Conservation (phyloP, 148 eudicot genomes). For the Pharnaceum exiguum region DNA sequence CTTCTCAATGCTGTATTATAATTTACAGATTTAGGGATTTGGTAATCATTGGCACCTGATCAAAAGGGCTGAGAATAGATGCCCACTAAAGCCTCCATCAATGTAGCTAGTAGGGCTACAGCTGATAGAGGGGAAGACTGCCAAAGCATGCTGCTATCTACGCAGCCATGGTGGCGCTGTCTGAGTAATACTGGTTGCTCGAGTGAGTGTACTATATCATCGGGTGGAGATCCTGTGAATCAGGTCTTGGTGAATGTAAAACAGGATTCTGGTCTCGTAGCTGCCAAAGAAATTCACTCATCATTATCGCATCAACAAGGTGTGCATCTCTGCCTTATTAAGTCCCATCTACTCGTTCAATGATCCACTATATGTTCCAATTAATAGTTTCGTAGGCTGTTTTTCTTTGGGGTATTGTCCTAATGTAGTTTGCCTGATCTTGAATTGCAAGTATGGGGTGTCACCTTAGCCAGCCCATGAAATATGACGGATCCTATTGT, state of each 20-base stretch:
- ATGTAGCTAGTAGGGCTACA: conserved; percentile 21
- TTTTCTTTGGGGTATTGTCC: too few relatives aligned
- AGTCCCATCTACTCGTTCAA: neutral
- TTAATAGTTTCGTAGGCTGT: neutral
- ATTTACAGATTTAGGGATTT: conserved; percentile 10
- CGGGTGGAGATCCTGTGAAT: conserved; percentile 20
- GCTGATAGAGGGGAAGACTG: conserved; percentile 22
- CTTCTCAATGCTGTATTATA: neutral
- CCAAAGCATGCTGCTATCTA: conserved; percentile 24
- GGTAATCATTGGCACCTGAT: neutral
- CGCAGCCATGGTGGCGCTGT: conserved; percentile 66
- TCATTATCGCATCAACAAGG: conserved; percentile 29
- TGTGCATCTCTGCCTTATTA: conserved; percentile 18
- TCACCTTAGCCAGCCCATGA: too few relatives aligned
- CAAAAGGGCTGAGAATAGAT: conserved; percentile 17
- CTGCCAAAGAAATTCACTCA: conserved; percentile 23
- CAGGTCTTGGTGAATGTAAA: conserved; percentile 22
- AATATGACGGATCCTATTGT: too few relatives aligned
- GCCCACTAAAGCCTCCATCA: conserved; percentile 30
- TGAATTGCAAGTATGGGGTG: too few relatives aligned
- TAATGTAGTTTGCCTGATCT: too few relatives aligned
- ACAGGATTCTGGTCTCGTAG: conserved; percentile 18
- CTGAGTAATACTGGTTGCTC: conserved; percentile 30
- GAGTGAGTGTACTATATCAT: neutral
- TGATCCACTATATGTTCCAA: neutral